Base-by-base conservation (phyloP, 176 grass and related monocot genomes). In the Oryza meyeriana region DNA sequence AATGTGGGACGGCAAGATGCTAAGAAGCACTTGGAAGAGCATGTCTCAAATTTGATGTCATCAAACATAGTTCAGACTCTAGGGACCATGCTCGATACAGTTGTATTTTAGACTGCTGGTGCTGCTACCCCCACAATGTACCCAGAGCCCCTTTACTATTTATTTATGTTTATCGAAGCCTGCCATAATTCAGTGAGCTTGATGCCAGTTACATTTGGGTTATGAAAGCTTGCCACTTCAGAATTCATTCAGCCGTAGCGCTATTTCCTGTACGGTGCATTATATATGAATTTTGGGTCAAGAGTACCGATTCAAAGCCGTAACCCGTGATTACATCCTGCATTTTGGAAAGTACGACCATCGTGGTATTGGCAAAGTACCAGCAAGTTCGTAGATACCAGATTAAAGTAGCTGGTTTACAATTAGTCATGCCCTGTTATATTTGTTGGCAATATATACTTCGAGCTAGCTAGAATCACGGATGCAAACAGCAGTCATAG, bases 61-160 rank as follows among this genome's bases (percentile, higher is more conserved):
- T 99, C 96, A 27, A 99, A 99, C 85, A 95, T 99, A 84, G 86
- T 93, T 79, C 96, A 99, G 85, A 93, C 96, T 72, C 90, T 99
- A 29, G 96, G 96, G 29, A 93, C 93, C 58, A 99, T 95, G 96
- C 93, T 99, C 1, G 96, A 95, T 61, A 99, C 93, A 3, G 93
- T 98, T 62, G 93, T 99, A 31, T 95, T 99, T 87, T 99, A 91
- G 85, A 16, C 47, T 63, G 22, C 35, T 28, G 36, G 28, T 72
- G 59, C 24, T 59, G 38, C 13, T 48, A 11, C 64, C 31, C 80
- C 52, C 25, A 26, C 14, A 50, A 18, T 38, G 34, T 20, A 52
- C 8, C 47, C 31, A 34, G 26, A 80, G 41, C 25, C 63, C 10
- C 2, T 55, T 64, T 81, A 27, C 62, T 61, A 42, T 61, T 61